Percentiles rank a stretch among this genome's conserved stretches.
Evolutionary conservation across 106 monocot species (phyloP).

Genomic region (Posidonia australis): DNA sequence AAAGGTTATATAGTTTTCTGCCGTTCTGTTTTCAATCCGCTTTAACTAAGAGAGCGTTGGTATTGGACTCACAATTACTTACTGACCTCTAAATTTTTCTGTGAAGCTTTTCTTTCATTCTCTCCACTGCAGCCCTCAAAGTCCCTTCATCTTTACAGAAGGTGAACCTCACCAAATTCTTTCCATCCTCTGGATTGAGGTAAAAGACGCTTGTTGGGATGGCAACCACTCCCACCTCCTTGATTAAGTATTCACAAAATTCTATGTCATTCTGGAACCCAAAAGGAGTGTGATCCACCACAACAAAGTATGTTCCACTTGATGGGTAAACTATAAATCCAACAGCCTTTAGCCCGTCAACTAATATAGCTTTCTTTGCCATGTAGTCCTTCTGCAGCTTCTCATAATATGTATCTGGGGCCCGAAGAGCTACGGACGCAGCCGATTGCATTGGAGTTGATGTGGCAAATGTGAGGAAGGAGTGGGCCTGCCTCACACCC

Average conservation of each 20-base stretch:
- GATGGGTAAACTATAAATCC: constrained; percentile 85
- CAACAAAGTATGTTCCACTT: constrained; percentile 82
- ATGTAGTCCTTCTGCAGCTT: constrained; percentile 67
- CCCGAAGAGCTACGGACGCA: constrained; percentile 48
- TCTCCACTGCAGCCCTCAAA: constrained; percentile 57
- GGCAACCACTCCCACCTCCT: constrained; percentile 87
- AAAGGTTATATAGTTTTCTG: too few relatives aligned
- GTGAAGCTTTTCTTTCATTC: constrained; percentile 69
- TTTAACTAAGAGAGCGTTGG: too few relatives aligned
- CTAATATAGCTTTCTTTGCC: constrained; percentile 70
- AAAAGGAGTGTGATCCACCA: constrained; percentile 92
- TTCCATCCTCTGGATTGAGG: constrained; percentile 83
- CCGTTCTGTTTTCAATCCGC: too few relatives aligned
- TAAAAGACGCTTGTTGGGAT: constrained; percentile 91
- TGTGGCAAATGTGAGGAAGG: constrained; percentile 85
- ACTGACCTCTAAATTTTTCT: constrained; percentile 3
- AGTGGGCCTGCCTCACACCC: constrained; percentile 84
- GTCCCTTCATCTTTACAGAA: constrained; percentile 90
- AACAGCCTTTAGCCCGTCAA: constrained; percentile 65
- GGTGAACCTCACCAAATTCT: constrained; percentile 91
- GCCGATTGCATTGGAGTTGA: constrained; percentile 95
- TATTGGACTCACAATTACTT: background rate
- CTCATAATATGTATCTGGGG: constrained; percentile 72
- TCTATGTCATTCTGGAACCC: constrained; percentile 81
- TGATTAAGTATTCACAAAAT: constrained; percentile 89